These are phyloP conservation scores for Nevesoporus exiguus DNA, from an alignment of 768 basidiomycete species.

Conservation along the genomic window DNA sequence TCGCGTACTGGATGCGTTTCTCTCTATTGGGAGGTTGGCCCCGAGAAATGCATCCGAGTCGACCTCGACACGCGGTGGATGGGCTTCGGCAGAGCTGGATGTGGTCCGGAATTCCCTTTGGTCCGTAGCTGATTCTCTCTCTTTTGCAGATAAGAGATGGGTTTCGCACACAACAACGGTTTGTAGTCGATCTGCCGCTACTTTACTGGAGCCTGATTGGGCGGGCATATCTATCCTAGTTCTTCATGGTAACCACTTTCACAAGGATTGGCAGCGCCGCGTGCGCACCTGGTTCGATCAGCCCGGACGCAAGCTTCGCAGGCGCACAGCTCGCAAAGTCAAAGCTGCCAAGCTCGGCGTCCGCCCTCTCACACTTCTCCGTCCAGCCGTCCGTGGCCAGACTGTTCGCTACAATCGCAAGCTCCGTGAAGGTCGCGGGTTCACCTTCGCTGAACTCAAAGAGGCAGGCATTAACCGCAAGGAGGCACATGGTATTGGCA, in stretches of 20 bases:
- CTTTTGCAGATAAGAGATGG: slow-evolving; percentile 31
- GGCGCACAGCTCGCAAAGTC: slow-evolving; percentile 86
- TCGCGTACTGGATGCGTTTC: neutral
- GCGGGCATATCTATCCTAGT: slow-evolving; percentile 40
- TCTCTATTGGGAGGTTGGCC: neutral
- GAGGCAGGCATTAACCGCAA: slow-evolving; percentile 93
- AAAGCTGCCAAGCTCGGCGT: slow-evolving; percentile 92
- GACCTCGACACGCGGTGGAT: slow-evolving; percentile 22
- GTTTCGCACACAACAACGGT: slow-evolving; percentile 38
- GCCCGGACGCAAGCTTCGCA: slow-evolving; percentile 94
- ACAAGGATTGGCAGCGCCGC: slow-evolving; percentile 98
- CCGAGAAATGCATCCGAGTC: slow-evolving; percentile 1
- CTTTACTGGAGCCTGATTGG: slow-evolving; percentile 7
- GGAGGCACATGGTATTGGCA: slow-evolving; percentile 88
- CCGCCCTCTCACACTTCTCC: slow-evolving; percentile 86
- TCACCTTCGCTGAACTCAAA: slow-evolving; percentile 92
- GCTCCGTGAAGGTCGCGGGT: slow-evolving; percentile 94
- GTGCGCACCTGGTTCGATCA: slow-evolving; percentile 99
- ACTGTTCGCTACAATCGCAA: slow-evolving; percentile 99
- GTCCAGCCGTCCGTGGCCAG: slow-evolving; percentile 94
- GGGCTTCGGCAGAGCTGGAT: slow-evolving; percentile 16
- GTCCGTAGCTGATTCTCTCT: slow-evolving; percentile 13
- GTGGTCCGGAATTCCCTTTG: slow-evolving; percentile 1
- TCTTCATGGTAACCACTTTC: slow-evolving; percentile 93
- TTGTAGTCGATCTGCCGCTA: slow-evolving; percentile 28